Evolutionary conservation across 352 stramenopile genomes (phyloP).

Genomic region (Phytophthora chlamydospora): DNA sequence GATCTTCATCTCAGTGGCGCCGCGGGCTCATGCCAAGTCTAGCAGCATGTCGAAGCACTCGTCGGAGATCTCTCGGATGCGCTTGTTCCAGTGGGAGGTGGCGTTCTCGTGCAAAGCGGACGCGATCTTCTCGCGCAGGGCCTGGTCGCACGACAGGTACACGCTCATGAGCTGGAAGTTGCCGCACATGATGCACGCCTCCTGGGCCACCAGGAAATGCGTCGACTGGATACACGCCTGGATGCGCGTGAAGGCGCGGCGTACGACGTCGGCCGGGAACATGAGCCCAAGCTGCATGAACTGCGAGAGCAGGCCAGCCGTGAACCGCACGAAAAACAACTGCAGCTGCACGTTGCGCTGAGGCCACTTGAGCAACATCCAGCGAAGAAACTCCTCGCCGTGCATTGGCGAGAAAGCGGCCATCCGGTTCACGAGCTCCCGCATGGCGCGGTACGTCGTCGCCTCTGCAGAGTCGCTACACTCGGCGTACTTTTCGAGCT

Average conservation of each 20-base stretch:
- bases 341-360: constrained; percentile 74
- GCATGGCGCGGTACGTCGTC: constrained; percentile 65
- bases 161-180: constrained; percentile 77
- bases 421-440: constrained; percentile 68
- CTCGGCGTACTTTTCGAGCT: constrained; percentile 71
- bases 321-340: constrained; percentile 79
- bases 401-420: constrained; percentile 65
- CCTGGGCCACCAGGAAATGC: constrained; percentile 77
- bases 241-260: constrained; percentile 57
- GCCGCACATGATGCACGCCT: constrained; percentile 65
- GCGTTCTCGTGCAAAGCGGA: constrained; percentile 73
- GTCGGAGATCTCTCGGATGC: constrained; percentile 79
- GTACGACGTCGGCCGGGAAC: constrained; percentile 54
- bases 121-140: constrained; percentile 63
- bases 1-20: constrained; percentile 1
- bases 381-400: constrained; percentile 63
- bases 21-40: constrained; percentile 60
- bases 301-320: constrained; percentile 57
- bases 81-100: constrained; percentile 73
- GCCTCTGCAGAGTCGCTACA: constrained; percentile 68
- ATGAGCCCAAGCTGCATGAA: constrained; percentile 67
- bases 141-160: constrained; percentile 63
- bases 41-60: constrained; percentile 84
- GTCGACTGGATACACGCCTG: constrained; percentile 61
- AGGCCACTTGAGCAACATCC: constrained; percentile 80